Conservation (phyloP, 2,329 filamentous ascomycete species). For the Podosphaera xanthii region DNA sequence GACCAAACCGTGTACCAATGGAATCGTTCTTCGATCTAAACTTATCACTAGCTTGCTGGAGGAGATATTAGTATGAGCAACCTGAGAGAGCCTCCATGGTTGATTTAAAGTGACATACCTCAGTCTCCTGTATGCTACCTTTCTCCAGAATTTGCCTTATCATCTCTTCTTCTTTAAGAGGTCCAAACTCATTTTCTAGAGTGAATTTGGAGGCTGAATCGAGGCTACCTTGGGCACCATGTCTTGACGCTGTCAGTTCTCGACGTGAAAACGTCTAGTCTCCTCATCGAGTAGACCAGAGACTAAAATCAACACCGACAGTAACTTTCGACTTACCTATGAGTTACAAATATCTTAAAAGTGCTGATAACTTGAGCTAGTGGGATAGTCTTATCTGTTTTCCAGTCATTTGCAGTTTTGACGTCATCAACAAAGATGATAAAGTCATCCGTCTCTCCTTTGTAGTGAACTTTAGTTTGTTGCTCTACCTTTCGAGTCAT, state of each 20-base stretch:
- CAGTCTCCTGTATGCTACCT: constrained; percentile 41
- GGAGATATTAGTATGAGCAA: not conserved
- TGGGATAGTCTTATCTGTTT: constrained; percentile 53
- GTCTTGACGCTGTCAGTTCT: constrained; percentile 26
- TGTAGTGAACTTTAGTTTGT: constrained; percentile 45
- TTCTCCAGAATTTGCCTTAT: constrained; percentile 62
- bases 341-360: constrained; percentile 76
- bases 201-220: constrained; percentile 52
- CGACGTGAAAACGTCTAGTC: too few relatives aligned
- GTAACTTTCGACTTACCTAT: constrained; percentile 41
- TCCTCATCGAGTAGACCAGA: not conserved
- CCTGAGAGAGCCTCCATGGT: not conserved
- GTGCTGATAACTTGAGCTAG: constrained; percentile 66
- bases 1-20: not conserved
- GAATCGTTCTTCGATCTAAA: not conserved
- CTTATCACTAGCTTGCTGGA: not conserved
- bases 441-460: constrained; percentile 45
- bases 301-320: not conserved
- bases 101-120: constrained; percentile 19
- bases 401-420: constrained; percentile 57
- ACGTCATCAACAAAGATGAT: constrained; percentile 39
- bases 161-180: constrained; percentile 53
- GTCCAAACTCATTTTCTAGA: constrained; percentile 75
- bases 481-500: constrained; percentile 19
- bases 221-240: constrained; percentile 61